Base-by-base conservation (phyloP, 2,329 filamentous ascomycete species). In the Chalara sp. region DNA sequence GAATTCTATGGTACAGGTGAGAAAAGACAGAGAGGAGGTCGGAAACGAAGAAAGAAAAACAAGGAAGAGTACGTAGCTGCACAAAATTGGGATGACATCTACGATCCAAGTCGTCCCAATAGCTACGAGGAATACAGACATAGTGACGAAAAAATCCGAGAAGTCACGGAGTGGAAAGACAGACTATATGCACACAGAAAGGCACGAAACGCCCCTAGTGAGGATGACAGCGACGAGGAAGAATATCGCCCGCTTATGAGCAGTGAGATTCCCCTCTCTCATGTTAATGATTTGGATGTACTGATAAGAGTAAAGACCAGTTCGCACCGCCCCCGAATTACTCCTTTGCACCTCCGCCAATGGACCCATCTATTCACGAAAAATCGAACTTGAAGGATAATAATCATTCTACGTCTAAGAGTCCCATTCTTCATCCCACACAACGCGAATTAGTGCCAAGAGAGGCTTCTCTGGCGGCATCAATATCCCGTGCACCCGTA, bases 21-120 rank as follows among this genome's bases (percentile, higher is more conserved):
- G 62, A 87, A 87, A 69, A 79, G 83, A 50, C 81, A 87, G 63
- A 82, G 88, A 46, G 88, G 88, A 50, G 87, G 88, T 11, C 67
- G 66, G 44, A 74, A 73, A 61, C 68, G 71, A 41, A 83, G 88
- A 69, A 89, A 87, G 69, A 85, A 84, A 65, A 84, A 86, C 68
- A 85, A 84, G 67, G 79, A 80, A 61, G 78, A 81, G 53, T 76
- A 79, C 56, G 73, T 80, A 5, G 73, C 75, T 44, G 68, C 76
- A 32, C 78, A 81, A 65, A 84, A 95, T 64, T 96, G 90, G 90
- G 87, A 95, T 65, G 89, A 95, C 65, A 80, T 93, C 29, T 96
- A 96, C 66, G 91, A 96, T 62, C 88, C 89, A 1, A 75, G 85
- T 8, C 75, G 87, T 39, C 90, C 91, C 6, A 95, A 88, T 40